Evolutionary conservation across 1,284 basidiomycete genomes (phyloP).

Genomic region (Apiotrichum laibachii): DNA sequence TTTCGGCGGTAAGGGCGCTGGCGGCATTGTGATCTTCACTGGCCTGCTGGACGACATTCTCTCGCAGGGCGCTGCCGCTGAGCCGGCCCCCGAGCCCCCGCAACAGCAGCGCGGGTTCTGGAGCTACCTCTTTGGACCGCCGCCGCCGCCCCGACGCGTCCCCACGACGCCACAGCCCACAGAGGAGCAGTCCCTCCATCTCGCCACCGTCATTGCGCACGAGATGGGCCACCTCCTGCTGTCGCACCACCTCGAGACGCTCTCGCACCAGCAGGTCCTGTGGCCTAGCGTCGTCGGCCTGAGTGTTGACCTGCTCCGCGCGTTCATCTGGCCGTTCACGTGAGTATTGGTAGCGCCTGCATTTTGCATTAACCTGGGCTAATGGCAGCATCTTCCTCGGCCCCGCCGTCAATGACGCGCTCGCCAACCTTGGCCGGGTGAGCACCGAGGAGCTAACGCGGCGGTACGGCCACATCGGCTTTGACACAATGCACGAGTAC

Average conservation of each 20-base stretch:
- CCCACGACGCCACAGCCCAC: conserved; percentile 59
- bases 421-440: conserved; percentile 72
- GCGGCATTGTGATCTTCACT: conserved; percentile 83
- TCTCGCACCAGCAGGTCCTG: conserved; percentile 75
- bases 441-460: conserved; percentile 70
- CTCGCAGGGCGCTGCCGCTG: neutral
- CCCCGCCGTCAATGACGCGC: conserved; percentile 84
- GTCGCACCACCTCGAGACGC: conserved; percentile 81
- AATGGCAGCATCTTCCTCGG: conserved; percentile 66
- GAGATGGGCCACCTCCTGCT: conserved; percentile 82
- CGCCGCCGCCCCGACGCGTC: conserved; percentile 21
- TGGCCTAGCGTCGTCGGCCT: conserved; percentile 76
- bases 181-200: conserved; percentile 71
- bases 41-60: conserved; percentile 81
- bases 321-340: conserved; percentile 78
- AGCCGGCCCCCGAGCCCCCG: conserved; percentile 45
- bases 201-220: conserved; percentile 81
- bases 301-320: conserved; percentile 67
- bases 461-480: conserved; percentile 57
- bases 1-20: conserved; percentile 81
- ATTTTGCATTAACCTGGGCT: too few species aligned
- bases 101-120: conserved; percentile 16
- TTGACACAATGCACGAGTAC: conserved; percentile 71
- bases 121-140: conserved; percentile 22
- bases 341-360: conserved; percentile 29